Percentiles rank a stretch among this genome's conserved stretches.
These are phyloP conservation scores for Cordyceps tenuipes DNA, from an alignment of 2,329 filamentous ascomycete species.

Conservation along the genomic window DNA sequence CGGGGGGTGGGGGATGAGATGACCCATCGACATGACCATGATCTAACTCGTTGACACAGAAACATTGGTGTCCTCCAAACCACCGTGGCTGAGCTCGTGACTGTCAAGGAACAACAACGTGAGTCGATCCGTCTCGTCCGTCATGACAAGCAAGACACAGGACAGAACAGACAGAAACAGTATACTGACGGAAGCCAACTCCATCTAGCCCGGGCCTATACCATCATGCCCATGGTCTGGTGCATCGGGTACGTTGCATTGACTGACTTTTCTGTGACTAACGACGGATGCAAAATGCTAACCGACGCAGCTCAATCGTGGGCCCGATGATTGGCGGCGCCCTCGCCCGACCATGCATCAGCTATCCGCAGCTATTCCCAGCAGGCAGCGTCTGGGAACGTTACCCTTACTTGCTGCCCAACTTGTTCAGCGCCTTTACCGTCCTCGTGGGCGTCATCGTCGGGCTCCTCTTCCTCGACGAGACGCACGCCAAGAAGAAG, in stretches of 20 bases:
- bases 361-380: conserved; percentile 66
- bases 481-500: conserved; percentile 83
- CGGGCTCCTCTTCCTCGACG: conserved; percentile 82
- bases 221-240: conserved; percentile 98
- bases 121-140: conserved; percentile 27
- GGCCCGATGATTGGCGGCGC: conserved; percentile 87
- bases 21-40: neutral
- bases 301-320: conserved; percentile 63
- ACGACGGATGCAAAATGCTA: conserved; percentile 19
- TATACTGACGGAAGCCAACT: conserved; percentile 18
- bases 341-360: conserved; percentile 76
- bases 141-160: neutral
- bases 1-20: no score
- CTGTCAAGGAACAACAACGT: conserved; percentile 88
- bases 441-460: conserved; percentile 68
- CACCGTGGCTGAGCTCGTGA: conserved; percentile 88
- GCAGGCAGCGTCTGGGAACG: conserved; percentile 70
- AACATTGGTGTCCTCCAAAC: conserved; percentile 95
- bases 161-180: neutral
- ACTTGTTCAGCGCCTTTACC: conserved; percentile 78
- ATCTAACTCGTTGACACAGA: conserved; percentile 31
- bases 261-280: neutral
- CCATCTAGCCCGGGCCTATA: conserved; percentile 71
- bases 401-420: conserved; percentile 86
- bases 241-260: conserved; percentile 65